A percentile compares a stretch with the other conserved stretches of the same genome.
These are phyloP conservation scores for Gypsophila paniculata DNA, from an alignment of 179 eudicot species.

Conservation along the genomic window DNA sequence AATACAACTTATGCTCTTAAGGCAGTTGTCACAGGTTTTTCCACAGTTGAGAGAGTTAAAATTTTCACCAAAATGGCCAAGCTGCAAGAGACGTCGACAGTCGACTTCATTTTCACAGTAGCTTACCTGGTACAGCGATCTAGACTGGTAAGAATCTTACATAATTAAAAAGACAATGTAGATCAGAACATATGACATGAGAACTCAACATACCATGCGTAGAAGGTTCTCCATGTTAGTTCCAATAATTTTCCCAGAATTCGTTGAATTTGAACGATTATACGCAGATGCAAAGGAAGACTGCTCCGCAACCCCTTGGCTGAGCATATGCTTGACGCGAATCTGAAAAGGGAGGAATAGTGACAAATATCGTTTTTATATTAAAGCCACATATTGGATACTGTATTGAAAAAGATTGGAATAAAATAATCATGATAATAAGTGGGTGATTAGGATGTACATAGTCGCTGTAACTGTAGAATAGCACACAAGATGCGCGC, in stretches of 20 bases:
- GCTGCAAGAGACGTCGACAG: slow-evolving; percentile 88
- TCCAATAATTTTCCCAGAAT: slow-evolving; percentile 67
- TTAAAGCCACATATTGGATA: slow-evolving; percentile 8
- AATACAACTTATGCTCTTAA: slow-evolving; percentile 44
- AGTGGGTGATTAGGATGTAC: slow-evolving; percentile 40
- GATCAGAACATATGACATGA: slow-evolving; percentile 20
- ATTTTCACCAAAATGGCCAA: slow-evolving; percentile 86
- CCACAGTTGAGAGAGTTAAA: slow-evolving; percentile 65
- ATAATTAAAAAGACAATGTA: slow-evolving; percentile 4
- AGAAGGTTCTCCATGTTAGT: slow-evolving; percentile 82
- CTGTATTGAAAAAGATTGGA: background rate
- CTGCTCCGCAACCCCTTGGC: slow-evolving; percentile 76
- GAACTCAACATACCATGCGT: slow-evolving; percentile 54
- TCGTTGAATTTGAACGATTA: slow-evolving; percentile 37
- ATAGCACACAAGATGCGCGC: slow-evolving; percentile 74
- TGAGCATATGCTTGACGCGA: slow-evolving; percentile 91
- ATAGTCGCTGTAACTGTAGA: slow-evolving; percentile 89
- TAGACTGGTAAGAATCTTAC: slow-evolving; percentile 5
- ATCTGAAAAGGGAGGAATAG: slow-evolving; percentile 45
- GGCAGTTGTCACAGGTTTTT: slow-evolving; percentile 88
- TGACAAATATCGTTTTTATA: slow-evolving; percentile 2
- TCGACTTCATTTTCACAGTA: slow-evolving; percentile 92
- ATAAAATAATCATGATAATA: slow-evolving; percentile 8
- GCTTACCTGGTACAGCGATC: slow-evolving; percentile 60
- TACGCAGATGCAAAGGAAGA: slow-evolving; percentile 45